Percentiles rank a stretch among this genome's conserved stretches.
Evolutionary conservation across 352 stramenopile genomes (phyloP).

Genomic region (Blastocystis sp.): DNA sequence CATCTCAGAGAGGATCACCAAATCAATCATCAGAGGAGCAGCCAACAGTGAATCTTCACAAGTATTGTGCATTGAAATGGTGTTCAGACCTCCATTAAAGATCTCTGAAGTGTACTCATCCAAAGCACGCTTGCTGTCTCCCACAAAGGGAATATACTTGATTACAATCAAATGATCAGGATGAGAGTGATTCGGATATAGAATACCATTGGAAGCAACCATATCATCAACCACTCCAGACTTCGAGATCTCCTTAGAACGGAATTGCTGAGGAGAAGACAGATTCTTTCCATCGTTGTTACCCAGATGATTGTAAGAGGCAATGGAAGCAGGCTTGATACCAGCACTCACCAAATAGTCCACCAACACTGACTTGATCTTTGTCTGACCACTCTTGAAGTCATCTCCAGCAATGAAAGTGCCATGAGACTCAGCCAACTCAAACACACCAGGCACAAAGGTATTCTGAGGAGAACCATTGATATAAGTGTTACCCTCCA

Average conservation of each 20-base stretch:
- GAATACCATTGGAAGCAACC: conserved; percentile 88
- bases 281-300: conserved; percentile 99
- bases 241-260: conserved; percentile 99
- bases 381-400: conserved; percentile 98
- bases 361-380: conserved; percentile 98
- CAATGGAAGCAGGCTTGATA: conserved; percentile 96
- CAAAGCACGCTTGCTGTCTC: conserved; percentile 96
- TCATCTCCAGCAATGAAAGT: conserved; percentile 95
- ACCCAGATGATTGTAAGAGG: conserved; percentile 98
- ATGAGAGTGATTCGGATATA: conserved; percentile 95
- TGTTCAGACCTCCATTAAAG: conserved; percentile 98
- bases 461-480: conserved; percentile 98
- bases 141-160: conserved; percentile 98
- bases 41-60: conserved; percentile 96
- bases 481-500: conserved; percentile 96
- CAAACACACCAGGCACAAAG: conserved; percentile 91
- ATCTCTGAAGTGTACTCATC: conserved; percentile 99
- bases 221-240: conserved; percentile 97
- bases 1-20: conserved; percentile 92
- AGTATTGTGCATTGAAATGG: conserved; percentile 99
- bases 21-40: conserved; percentile 91
- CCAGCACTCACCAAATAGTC: conserved; percentile 95
- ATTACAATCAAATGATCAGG: conserved; percentile 98
- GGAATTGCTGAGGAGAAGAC: conserved; percentile 92
- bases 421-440: conserved; percentile 84